phyloP scores from a whole-genome alignment of 2,329 filamentous ascomycete genomes.

The Hyphodiscus sp. region DNA sequence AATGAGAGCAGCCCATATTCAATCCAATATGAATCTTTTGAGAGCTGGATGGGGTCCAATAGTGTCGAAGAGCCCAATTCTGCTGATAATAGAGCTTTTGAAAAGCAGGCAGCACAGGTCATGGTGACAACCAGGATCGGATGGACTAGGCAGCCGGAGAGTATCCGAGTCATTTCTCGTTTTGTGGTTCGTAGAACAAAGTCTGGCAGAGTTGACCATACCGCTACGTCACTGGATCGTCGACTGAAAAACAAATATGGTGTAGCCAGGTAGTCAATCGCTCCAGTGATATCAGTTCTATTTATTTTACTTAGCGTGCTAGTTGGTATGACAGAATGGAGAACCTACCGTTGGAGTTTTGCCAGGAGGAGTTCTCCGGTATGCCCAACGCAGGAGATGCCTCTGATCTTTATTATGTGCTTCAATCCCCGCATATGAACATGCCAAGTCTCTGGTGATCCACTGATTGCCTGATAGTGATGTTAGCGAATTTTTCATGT shows the following conservation, averaged over 20 bases:
- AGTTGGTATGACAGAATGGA: neutral
- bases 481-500: neutral
- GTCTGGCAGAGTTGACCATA: slow-evolving; percentile 9
- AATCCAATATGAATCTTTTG: slow-evolving; percentile 18
- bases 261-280: slow-evolving; percentile 17
- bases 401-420: slow-evolving; percentile 12
- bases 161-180: neutral
- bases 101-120: slow-evolving; percentile 13
- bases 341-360: slow-evolving; percentile 16
- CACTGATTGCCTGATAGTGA: slow-evolving; percentile 13
- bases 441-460: slow-evolving; percentile 16
- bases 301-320: neutral
- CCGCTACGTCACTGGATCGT: slow-evolving; percentile 3
- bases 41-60: slow-evolving; percentile 13
- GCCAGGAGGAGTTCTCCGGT: slow-evolving; percentile 9
- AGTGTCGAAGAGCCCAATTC: neutral
- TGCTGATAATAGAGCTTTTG: slow-evolving; percentile 10
- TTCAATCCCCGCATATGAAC: slow-evolving; percentile 22
- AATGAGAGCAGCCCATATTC: slow-evolving; percentile 16
- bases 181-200: neutral
- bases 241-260: slow-evolving; percentile 12
- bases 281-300: slow-evolving; percentile 21
- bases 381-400: neutral
- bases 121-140: slow-evolving; percentile 8
- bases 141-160: slow-evolving; percentile 2